These are phyloP conservation scores for Vitis hybrid DNA, from an alignment of 177 flowering plant species.

Conservation along the genomic window DNA sequence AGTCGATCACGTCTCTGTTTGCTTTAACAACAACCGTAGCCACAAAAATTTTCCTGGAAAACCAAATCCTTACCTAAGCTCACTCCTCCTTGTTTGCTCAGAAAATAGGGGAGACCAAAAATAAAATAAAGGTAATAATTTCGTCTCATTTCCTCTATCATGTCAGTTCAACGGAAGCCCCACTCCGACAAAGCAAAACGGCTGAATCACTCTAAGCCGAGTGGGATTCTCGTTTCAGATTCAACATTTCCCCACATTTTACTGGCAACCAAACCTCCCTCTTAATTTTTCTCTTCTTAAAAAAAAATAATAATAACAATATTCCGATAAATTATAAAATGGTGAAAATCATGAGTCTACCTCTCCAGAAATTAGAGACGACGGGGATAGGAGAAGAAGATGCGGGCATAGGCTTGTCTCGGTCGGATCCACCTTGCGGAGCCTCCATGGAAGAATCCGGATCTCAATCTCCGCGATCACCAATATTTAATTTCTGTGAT, in stretches of 20 bases:
- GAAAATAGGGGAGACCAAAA: too few relatives aligned
- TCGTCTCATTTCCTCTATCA: too few relatives aligned
- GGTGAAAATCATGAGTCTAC: constrained; percentile 24
- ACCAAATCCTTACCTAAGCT: too few relatives aligned
- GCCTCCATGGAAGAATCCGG: constrained; percentile 51
- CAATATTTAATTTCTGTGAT: too few relatives aligned
- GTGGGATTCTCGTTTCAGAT: neutral
- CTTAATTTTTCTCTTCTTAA: neutral
- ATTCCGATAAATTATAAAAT: neutral
- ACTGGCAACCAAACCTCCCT: neutral
- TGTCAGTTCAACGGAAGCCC: too few relatives aligned
- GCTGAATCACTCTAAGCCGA: neutral
- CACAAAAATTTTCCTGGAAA: too few relatives aligned
- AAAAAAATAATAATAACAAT: neutral
- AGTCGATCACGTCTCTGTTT: too few relatives aligned
- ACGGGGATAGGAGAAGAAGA: constrained; percentile 64
- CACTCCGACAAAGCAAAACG: too few relatives aligned
- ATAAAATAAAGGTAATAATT: too few relatives aligned
- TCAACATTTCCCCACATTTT: neutral
- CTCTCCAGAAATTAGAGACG: constrained; percentile 90
- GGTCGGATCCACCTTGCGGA: constrained; percentile 59
- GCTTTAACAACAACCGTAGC: too few relatives aligned
- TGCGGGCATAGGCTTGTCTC: constrained; percentile 58
- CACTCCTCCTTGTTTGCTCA: too few relatives aligned
- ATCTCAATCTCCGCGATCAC: too few relatives aligned